Evolutionary conservation across 108 stramenopile species (phyloP).

Genomic region (Schizochytrium sp.): DNA sequence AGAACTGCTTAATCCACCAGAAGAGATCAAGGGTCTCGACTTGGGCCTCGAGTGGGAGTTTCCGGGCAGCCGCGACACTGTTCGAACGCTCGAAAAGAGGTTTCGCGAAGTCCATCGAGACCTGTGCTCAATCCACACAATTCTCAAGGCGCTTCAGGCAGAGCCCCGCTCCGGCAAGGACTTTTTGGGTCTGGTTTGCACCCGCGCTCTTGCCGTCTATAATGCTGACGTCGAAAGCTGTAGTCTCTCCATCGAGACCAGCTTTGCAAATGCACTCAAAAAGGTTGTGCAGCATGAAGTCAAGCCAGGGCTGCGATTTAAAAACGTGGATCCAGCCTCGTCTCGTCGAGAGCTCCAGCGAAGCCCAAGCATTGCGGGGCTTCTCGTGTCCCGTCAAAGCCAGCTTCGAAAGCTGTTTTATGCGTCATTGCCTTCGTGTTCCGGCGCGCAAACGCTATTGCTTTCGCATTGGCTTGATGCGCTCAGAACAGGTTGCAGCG

Average conservation of each 20-base stretch:
- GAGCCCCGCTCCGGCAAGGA: background rate
- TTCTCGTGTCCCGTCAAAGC: too few relatives aligned
- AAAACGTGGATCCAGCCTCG: too few relatives aligned
- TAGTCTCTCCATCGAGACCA: background rate
- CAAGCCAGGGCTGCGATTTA: background rate
- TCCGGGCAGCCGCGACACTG: background rate
- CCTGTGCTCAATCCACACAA: background rate
- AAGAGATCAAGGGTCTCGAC: background rate
- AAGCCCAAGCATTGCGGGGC: too few relatives aligned
- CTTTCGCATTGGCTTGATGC: too few relatives aligned
- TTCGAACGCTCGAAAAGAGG: background rate
- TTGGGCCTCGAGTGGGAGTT: background rate
- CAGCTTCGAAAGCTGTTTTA: too few relatives aligned
- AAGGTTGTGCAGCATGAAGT: background rate
- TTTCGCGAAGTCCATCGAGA: background rate
- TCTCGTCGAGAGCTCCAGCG: too few relatives aligned
- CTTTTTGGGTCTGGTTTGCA: background rate
- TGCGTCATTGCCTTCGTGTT: too few relatives aligned
- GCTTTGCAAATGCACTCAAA: background rate
- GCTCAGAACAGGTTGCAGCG: too few relatives aligned
- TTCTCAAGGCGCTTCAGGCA: background rate
- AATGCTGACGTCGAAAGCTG: background rate
- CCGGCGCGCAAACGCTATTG: too few relatives aligned
- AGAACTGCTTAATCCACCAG: background rate
- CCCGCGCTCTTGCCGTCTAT: background rate